Evolutionary conservation across 352 stramenopile species (phyloP), one percentile per base, ranked within the genome.

Genomic region (Aphanomyces euteiches): DNA sequence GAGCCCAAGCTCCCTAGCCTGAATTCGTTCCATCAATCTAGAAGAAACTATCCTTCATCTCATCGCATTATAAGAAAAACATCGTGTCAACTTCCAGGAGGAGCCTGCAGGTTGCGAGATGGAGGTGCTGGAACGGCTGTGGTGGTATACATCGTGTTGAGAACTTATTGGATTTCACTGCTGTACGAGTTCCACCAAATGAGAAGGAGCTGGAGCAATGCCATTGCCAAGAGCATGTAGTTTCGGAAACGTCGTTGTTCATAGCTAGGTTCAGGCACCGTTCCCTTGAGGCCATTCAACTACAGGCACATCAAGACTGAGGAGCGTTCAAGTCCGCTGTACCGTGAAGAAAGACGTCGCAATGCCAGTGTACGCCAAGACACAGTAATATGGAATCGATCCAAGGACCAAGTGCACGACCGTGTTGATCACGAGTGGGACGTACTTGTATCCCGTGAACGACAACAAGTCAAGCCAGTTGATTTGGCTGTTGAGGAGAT

Each of bases 371-470:
- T 96, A 98, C 39, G 98, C 71, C 73, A 98, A 86, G 5, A 83
- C 88, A 37, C 95, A 78, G 72, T 98, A 98, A 80, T 98, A 98
- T 36, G 90, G 85, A 58, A 87, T 74, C 19, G 85, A 83, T 15
- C 95, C 93, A 41, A 90, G 57, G 17, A 92, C 69, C 67, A 96
- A 79, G 61, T 90, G 96, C 56, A 94, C 83, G 41, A 98, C 66
- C 68, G 96, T 96, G 80, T 98, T 97, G 72, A 98, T 84, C 65
- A 95, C 90, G n/a, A 99, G 79, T 36, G 93, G 90, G 47, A 99
- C 92, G 82, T 99, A 99, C 83, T 99, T 99, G 91, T 99, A 99
- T 65, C 97, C 97, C 12, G 96, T 98, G 77, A 98, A 98, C 41
- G 90, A 92, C 57, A 98, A 83, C 56, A 99, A 76, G 77, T 99